These are phyloP conservation scores for Pisolithus albus DNA, from an alignment of 768 basidiomycete genomes.

Conservation along the genomic window DNA sequence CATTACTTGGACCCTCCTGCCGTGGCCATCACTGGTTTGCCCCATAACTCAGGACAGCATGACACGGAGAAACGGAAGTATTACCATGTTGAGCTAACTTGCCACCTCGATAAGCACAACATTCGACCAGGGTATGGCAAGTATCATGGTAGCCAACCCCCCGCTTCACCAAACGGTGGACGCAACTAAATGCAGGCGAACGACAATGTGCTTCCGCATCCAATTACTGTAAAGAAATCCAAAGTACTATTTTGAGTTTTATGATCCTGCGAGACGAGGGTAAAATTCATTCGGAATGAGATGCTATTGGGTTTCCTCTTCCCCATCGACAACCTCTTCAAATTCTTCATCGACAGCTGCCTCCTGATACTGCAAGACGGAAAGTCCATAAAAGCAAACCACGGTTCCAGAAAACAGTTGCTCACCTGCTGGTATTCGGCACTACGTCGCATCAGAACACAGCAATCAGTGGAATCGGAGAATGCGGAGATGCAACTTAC, in stretches of 20 bases:
- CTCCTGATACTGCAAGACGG: constrained; percentile 49
- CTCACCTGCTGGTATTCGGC: constrained; percentile 85
- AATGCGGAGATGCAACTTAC: constrained; percentile 38
- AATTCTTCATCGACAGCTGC: constrained; percentile 43
- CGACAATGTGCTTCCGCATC: constrained; percentile 6
- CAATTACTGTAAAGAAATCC: constrained; percentile 15
- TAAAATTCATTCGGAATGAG: too few species aligned
- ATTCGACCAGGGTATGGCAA: too few species aligned
- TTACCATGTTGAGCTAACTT: neutral
- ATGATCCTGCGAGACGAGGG: neutral
- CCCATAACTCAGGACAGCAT: neutral
- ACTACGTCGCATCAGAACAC: constrained; percentile 30
- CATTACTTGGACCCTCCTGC: too few species aligned
- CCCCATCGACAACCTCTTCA: constrained; percentile 28
- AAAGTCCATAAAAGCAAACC: neutral
- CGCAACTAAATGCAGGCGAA: neutral
- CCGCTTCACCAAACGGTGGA: neutral
- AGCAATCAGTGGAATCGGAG: neutral
- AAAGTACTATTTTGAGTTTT: neutral
- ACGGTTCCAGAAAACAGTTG: neutral
- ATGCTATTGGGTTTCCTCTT: constrained; percentile 25
- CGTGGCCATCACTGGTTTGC: too few species aligned
- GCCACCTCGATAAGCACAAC: too few species aligned
- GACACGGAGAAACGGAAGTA: neutral
- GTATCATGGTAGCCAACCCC: too few species aligned